Base-by-base conservation (phyloP, 129 eudicot genomes). In the Chrysanthemum seticuspe region DNA sequence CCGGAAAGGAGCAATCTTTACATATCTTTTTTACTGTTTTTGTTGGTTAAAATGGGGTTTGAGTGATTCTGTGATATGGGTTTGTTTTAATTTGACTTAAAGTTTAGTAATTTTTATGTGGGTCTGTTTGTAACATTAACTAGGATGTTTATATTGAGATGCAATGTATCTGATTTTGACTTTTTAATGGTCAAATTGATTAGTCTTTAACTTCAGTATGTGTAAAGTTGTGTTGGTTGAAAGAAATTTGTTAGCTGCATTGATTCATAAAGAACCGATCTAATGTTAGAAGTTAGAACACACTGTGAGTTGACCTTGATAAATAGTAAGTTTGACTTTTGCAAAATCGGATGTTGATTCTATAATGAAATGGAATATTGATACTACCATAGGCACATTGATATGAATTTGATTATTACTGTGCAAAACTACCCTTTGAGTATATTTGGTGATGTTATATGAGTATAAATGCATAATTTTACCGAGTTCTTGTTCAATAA, bases 41-140 rank as follows among this genome's bases (percentile, higher is more conserved):
- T 71, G 71, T 21, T 73, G 78, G 64, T 74, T 53, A 50, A 62
- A 56, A 73, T 76, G 62, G 40, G 80, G 58, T 53, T 65, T 72
- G 70, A 71, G 52, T 48, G 0, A 3, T 67, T 68, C 73, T 68
- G 19, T 55, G 29, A 45, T 53, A 12, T 73, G 64, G 82, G 74
- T 63, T 14, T 59, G 51, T 66, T 71, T 29, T 68, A 75, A 47
- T 21, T 66, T 70, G 45, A 47, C 50, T 48, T 6, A 45, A 40
- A 31, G 44, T 51, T 5, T 64, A 45, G 44, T 64, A 13, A 25
- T 57, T 56, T 27, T 76, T 71, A 67, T 51, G 67, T 58, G 69
- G 51, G 76, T 70, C 18, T 65, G 61, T 73, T 73, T 10, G 34
- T 29, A 40, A 40, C 47, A 40, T 40, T 1, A 40, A 40, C 47